Conservation (phyloP, 2,329 filamentous ascomycete species). For the Neofusicoccum ribis region DNA sequence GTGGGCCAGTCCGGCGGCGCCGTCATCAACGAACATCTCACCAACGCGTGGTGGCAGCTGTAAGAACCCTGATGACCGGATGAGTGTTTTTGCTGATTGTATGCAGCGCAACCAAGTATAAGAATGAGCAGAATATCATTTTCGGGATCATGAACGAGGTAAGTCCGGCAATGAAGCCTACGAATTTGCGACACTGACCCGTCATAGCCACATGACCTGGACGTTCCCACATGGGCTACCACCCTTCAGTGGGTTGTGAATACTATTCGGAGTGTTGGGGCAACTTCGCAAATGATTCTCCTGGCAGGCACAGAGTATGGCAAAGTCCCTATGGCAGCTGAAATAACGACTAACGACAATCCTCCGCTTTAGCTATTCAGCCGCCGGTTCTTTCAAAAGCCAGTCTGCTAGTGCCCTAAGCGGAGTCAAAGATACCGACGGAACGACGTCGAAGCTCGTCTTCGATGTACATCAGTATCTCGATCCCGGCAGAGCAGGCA, state of each 20-base stretch:
- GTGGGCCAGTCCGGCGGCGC: slow-evolving; percentile 12
- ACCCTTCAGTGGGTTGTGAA: slow-evolving; percentile 18
- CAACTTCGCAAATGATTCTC: slow-evolving; percentile 7
- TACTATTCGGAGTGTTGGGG: slow-evolving; percentile 13
- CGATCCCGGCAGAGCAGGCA: slow-evolving; percentile 59
- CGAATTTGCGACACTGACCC: neutral
- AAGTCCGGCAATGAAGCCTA: neutral
- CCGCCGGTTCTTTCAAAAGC: neutral
- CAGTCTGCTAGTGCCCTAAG: neutral
- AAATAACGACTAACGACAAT: neutral
- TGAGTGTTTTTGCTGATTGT: neutral
- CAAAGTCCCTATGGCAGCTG: too few relatives aligned
- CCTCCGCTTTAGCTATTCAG: neutral
- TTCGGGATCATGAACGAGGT: slow-evolving; percentile 19
- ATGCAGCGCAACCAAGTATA: slow-evolving; percentile 12
- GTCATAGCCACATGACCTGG: neutral
- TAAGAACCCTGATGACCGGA: neutral
- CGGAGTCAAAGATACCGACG: neutral
- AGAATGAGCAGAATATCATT: neutral
- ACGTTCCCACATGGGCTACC: slow-evolving; percentile 6
- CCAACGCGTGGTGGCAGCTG: slow-evolving; percentile 13
- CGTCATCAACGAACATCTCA: neutral
- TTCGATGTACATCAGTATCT: slow-evolving; percentile 64
- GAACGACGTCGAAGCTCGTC: neutral
- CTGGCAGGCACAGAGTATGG: neutral